Conservation (phyloP, 495 filamentous ascomycete species). For the Barbatosphaeria neglecta region DNA sequence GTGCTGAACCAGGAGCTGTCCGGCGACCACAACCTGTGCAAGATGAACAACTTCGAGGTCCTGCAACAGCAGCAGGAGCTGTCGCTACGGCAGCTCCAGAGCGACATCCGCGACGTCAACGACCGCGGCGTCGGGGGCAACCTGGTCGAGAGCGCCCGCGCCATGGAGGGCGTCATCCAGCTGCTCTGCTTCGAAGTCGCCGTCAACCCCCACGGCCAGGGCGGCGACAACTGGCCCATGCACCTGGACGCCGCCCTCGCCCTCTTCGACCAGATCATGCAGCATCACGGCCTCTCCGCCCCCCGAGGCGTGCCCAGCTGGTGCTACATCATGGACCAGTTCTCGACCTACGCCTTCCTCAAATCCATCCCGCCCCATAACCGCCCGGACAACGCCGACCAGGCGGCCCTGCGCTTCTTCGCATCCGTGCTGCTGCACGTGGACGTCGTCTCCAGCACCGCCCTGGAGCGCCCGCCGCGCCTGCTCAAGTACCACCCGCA, state of each 20-base stretch:
- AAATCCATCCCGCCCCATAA: slow-evolving; percentile 6
- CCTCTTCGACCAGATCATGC: slow-evolving; percentile 34
- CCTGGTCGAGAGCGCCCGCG: slow-evolving; percentile 19
- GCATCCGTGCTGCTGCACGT: slow-evolving; percentile 34
- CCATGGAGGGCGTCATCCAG: slow-evolving; percentile 43
- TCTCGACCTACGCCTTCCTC: too few relatives aligned
- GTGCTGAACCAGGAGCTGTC: slow-evolving; percentile 7
- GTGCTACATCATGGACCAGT: slow-evolving; percentile 17
- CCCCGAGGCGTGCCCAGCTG: slow-evolving; percentile 1
- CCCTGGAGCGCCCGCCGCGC: slow-evolving; percentile 25
- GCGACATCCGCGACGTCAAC: slow-evolving; percentile 27
- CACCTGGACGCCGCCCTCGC: slow-evolving; percentile 37
- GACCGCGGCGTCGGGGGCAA: slow-evolving; percentile 16
- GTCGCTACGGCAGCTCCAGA: slow-evolving; percentile 28
- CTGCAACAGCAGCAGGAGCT: slow-evolving; percentile 27
- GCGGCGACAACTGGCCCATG: slow-evolving; percentile 26
- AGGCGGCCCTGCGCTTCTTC: slow-evolving; percentile 43
- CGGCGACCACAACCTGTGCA: slow-evolving; percentile 13
- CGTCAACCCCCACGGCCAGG: slow-evolving; percentile 25
- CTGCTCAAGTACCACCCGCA: slow-evolving; percentile 26
- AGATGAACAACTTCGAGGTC: slow-evolving; percentile 14
- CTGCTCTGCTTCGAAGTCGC: slow-evolving; percentile 39
- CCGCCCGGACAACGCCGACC: slow-evolving; percentile 32
- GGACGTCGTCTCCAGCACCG: slow-evolving; percentile 38
- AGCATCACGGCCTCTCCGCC: slow-evolving; percentile 11